phyloP scores from a whole-genome alignment of 352 stramenopile genomes.

The Pythium insidiosum region DNA sequence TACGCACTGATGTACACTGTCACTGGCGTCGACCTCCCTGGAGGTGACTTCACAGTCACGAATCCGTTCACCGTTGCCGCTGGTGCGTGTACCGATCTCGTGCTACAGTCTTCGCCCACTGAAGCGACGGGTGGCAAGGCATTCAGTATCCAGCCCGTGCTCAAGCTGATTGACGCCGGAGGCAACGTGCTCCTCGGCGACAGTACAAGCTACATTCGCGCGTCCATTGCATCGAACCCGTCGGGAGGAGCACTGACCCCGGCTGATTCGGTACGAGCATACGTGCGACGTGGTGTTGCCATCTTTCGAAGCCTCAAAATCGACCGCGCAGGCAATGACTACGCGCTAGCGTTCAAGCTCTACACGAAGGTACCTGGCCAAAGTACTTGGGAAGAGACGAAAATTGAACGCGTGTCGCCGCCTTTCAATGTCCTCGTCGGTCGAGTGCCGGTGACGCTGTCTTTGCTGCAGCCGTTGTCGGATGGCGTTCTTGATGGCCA shows the following conservation, averaged over 20 bases:
- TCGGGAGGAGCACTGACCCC: slow-evolving; percentile 45
- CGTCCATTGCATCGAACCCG: slow-evolving; percentile 65
- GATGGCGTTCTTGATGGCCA: slow-evolving; percentile 72
- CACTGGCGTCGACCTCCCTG: slow-evolving; percentile 43
- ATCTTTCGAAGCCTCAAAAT: slow-evolving; percentile 72
- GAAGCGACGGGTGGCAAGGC: slow-evolving; percentile 54
- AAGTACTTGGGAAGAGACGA: slow-evolving; percentile 32
- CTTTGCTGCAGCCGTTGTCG: slow-evolving; percentile 39
- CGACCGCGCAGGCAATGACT: slow-evolving; percentile 64
- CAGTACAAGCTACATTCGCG: slow-evolving; percentile 50
- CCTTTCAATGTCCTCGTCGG: slow-evolving; percentile 56
- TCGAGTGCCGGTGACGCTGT: slow-evolving; percentile 31
- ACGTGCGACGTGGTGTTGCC: slow-evolving; percentile 40
- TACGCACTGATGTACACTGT: slow-evolving; percentile 69
- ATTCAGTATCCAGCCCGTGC: slow-evolving; percentile 65
- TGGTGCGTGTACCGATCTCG: slow-evolving; percentile 38
- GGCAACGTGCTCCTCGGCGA: slow-evolving; percentile 60
- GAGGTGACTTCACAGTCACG: slow-evolving; percentile 48
- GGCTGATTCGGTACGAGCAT: slow-evolving; percentile 22
- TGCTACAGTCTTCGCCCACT: slow-evolving; percentile 30
- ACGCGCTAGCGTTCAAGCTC: slow-evolving; percentile 58
- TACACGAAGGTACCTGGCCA: slow-evolving; percentile 36
- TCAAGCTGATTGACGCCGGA: slow-evolving; percentile 70
- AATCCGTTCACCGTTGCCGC: slow-evolving; percentile 72
- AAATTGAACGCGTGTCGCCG: slow-evolving; percentile 44